Evolutionary conservation across 2,329 filamentous ascomycete genomes (phyloP).

Genomic region (Calonectria honghensis): DNA sequence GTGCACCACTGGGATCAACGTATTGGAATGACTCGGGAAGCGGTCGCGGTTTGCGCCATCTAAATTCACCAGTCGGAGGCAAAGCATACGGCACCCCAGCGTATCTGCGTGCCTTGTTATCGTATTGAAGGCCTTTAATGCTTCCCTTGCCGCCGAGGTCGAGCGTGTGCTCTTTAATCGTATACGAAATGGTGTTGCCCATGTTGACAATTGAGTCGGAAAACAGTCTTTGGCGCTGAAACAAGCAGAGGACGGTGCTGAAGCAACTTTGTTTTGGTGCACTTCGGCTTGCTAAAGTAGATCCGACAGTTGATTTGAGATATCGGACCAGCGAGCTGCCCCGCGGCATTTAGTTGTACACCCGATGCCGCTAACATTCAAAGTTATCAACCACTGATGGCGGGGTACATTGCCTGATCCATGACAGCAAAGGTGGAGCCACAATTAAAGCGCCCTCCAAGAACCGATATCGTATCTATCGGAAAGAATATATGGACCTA

Average conservation of each 20-base stretch:
- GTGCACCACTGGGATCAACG: conserved; percentile 46
- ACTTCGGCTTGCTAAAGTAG: conserved; percentile 4
- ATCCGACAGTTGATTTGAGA: not conserved
- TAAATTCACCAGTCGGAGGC: conserved; percentile 59
- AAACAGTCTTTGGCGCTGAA: not conserved
- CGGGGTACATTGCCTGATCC: conserved; percentile 13
- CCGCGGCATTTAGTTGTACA: conserved; percentile 11
- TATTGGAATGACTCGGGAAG: conserved; percentile 56
- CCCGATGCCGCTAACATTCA: not conserved
- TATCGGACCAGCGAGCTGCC: not conserved
- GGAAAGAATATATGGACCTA: not conserved
- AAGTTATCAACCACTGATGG: not conserved
- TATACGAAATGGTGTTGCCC: conserved; percentile 43
- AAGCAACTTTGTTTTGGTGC: not conserved
- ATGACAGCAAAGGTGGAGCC: not conserved
- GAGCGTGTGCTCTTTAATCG: conserved; percentile 17
- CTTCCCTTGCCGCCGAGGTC: conserved; percentile 48
- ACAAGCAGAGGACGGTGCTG: not conserved
- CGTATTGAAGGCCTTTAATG: conserved; percentile 58
- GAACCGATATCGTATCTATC: not conserved
- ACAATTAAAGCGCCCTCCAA: not conserved
- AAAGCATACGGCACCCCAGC: conserved; percentile 62
- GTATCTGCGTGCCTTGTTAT: conserved; percentile 58
- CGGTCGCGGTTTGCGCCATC: conserved; percentile 62
- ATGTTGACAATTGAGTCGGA: not conserved